Evolutionary conservation across 2,329 filamentous ascomycete species (phyloP).

Genomic region (Apiospora pterosperma): DNA sequence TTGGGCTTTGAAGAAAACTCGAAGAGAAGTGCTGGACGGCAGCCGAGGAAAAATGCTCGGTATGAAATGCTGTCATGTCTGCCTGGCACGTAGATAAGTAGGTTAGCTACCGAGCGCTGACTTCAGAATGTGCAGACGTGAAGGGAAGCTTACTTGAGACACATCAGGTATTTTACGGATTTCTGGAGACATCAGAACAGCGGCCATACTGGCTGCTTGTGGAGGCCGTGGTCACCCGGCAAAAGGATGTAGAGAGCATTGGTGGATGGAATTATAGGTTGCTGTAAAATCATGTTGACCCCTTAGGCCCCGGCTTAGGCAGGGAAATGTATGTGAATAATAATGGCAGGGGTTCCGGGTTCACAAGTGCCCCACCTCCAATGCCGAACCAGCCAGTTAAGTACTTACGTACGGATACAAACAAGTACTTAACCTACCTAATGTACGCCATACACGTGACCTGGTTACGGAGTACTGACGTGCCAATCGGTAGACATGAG

Average conservation of each 20-base stretch:
- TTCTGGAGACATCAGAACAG: background rate
- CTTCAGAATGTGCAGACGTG: background rate
- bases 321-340: no score
- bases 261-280: background rate
- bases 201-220: background rate
- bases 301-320: background rate
- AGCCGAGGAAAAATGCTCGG: background rate
- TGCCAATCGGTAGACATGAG: background rate
- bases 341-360: background rate
- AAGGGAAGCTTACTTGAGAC: background rate
- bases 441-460: no score
- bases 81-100: background rate
- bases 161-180: background rate
- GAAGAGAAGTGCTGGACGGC: conserved; percentile 33
- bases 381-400: background rate
- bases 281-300: background rate
- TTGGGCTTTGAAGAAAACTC: conserved; percentile 37
- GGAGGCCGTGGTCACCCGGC: background rate
- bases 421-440: no score
- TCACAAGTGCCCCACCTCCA: background rate
- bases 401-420: no score
- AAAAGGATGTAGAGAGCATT: background rate
- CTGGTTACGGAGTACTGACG: no score
- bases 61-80: conserved; percentile 2
- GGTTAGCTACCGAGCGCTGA: background rate